Evolutionary conservation across 768 basidiomycete genomes (phyloP), one percentile per base, ranked within the genome.

Genomic region (Piloderma croceum): DNA sequence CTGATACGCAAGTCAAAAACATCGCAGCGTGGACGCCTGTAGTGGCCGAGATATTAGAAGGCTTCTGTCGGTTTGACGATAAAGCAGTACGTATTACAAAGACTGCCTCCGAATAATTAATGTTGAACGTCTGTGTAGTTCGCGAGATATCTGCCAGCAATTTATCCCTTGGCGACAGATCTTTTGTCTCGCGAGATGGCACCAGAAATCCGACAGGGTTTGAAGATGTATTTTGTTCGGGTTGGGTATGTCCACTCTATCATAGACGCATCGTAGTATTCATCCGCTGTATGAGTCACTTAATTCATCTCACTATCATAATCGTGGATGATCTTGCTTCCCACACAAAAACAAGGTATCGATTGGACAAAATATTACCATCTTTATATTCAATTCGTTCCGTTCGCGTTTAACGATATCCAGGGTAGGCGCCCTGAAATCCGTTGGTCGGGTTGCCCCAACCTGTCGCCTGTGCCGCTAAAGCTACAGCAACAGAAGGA

Each of bases 21-120:
- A 93, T 99, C 43, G 62, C 81, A 11, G 94, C 96, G 1, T 99
- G 96, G 96, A 94, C 90, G 17, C 96, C 96, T n/a, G 96, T 99
- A 22, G 84, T 97, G n/a, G 83, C 83, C 7, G 93, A 97, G 58
- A 88, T 96, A 35, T 56, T 99, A 7, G 81, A 89, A 43, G 96
- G 96, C 6, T 91, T 90, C 57, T 81, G 81, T 58, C 75, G 76
- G 17, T 89, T 97, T 48, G 92, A 97, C 53, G 83, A 90, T 49
- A 90, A 85, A 56, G 82, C 87, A 25, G 94, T 97, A 55, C 64
- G 93, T 66, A 5, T 25, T 12, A 38, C 38, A 38, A 29, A 20
- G 24, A 36, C 13, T n/a, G 24, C 4, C n/a, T 35, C 32, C 15
- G 4, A 15, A 36, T 34, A 22, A 17, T 42, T 22, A 11, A n/a